phyloP scores from a whole-genome alignment of 345 rosid genomes.

The Syzygium jambos region DNA sequence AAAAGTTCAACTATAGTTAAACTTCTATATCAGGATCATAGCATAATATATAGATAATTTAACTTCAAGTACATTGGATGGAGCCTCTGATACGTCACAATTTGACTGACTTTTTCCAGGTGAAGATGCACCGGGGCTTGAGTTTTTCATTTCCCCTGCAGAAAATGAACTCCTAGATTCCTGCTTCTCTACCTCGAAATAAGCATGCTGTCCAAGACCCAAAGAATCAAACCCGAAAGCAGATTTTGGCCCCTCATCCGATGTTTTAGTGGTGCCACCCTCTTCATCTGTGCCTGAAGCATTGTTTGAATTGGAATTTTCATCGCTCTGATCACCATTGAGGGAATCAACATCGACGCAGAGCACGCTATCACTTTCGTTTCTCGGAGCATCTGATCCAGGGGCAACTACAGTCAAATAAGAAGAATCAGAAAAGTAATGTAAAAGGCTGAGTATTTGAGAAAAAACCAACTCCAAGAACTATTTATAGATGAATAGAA shows the following conservation, averaged over 20 bases:
- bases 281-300: constrained; percentile 1
- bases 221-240: constrained; percentile 14
- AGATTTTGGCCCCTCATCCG: constrained; percentile 9
- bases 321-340: constrained; percentile 22
- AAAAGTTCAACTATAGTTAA: not conserved
- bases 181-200: constrained; percentile 11
- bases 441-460: not conserved
- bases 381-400: constrained; percentile 18
- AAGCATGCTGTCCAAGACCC: constrained; percentile 16
- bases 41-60: constrained; percentile 2
- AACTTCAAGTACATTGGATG: constrained; percentile 38
- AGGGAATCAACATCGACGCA: constrained; percentile 29
- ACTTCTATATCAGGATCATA: constrained; percentile 1
- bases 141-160: constrained; percentile 22
- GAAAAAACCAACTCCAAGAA: not conserved
- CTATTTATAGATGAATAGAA: not conserved
- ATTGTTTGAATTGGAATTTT: constrained; percentile 7
- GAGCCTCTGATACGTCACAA: constrained; percentile 26
- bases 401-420: constrained; percentile 26
- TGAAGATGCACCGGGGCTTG: constrained; percentile 24
- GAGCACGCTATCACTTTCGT: constrained; percentile 15
- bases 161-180: constrained; percentile 20
- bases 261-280: constrained; percentile 13
- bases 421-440: not conserved
- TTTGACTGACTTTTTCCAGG: constrained; percentile 27